These are phyloP conservation scores for Ustilaginoidea virens DNA, from an alignment of 2,329 filamentous ascomycete species.

Conservation along the genomic window DNA sequence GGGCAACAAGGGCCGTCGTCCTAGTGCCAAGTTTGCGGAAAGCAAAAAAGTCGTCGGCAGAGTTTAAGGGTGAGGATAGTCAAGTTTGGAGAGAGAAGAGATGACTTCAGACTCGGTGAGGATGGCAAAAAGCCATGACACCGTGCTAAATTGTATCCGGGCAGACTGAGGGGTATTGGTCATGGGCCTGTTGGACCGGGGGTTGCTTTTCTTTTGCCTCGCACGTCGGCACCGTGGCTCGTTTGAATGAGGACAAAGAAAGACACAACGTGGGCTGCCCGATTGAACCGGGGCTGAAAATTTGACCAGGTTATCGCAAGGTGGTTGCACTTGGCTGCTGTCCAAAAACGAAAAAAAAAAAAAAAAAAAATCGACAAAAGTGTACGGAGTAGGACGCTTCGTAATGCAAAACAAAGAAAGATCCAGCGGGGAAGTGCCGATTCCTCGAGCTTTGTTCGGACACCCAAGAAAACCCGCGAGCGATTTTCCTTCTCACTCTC, in stretches of 20 bases:
- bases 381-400: neutral
- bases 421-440: too few relatives aligned
- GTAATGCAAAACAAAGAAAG: neutral
- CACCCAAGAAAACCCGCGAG: too few relatives aligned
- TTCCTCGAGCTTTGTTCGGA: too few relatives aligned
- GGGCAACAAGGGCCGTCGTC: constrained; percentile 4
- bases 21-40: too few relatives aligned
- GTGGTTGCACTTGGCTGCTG: too few relatives aligned
- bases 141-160: constrained; percentile 25
- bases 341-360: too few relatives aligned
- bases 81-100: constrained; percentile 18
- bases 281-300: constrained; percentile 6
- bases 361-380: too few relatives aligned
- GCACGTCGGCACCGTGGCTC: constrained; percentile 8
- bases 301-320: too few relatives aligned
- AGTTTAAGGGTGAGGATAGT: constrained; percentile 14
- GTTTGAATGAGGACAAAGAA: constrained; percentile 4
- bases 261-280: constrained; percentile 7
- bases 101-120: constrained; percentile 27
- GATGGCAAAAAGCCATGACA: constrained; percentile 18
- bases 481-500: too few relatives aligned
- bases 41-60: too few relatives aligned
- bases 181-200: neutral
- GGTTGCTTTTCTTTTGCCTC: constrained; percentile 4
- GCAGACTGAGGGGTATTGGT: constrained; percentile 24